Base-by-base conservation (phyloP, 495 filamentous ascomycete genomes). In the Niebla homalea region DNA sequence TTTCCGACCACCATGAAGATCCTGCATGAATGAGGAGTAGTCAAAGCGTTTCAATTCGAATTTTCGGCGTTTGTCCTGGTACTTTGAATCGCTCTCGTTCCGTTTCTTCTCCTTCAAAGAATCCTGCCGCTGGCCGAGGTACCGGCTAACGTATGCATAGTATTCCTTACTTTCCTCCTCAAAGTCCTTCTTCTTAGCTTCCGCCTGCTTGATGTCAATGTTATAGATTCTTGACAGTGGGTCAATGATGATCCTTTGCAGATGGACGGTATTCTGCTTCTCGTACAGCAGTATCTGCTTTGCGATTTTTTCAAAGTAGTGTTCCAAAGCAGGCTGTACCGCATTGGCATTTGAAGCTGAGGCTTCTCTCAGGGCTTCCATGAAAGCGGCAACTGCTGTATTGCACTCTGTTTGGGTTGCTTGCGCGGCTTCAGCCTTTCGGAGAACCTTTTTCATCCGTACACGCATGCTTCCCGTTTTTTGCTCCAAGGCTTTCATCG, bases 21-120 rank as follows among this genome's bases (percentile, higher is more conserved):
- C 92, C 53, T 96, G 89, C 88, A 99, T 95, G 62, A 97, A 99
- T 11, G 88, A 94, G 16, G 89, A 96, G 64, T 99, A 99, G 67
- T 99, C 92, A 52, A 99, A 99, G 10, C 93, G 83, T 67, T 88
- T 96, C 36, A 99, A 70, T 66, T 99, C 92, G 57, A 96, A 99
- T 52, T 86, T 94, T 36, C 84, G 82, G 46, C 90, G 80, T 62
- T 95, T 96, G 2, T 75, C 79, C 63, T 99, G 90, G 63, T 99
- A 99, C 57, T 99, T 99, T 19, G 83, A 81, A 60, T 99, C 92
- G 60, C 87, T 95, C 56, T 99, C 87, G 15, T 74, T 80, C 47
- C 88, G 82, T 68, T 94, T 96, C 73, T 98, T 97, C 62, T 94
- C 87, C 66, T 98, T 98, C 46, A 94, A 69, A 10, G 92, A 92